Evolutionary conservation across 75 land plant genomes (phyloP).

Genomic region (Cupressus sempervirens): DNA sequence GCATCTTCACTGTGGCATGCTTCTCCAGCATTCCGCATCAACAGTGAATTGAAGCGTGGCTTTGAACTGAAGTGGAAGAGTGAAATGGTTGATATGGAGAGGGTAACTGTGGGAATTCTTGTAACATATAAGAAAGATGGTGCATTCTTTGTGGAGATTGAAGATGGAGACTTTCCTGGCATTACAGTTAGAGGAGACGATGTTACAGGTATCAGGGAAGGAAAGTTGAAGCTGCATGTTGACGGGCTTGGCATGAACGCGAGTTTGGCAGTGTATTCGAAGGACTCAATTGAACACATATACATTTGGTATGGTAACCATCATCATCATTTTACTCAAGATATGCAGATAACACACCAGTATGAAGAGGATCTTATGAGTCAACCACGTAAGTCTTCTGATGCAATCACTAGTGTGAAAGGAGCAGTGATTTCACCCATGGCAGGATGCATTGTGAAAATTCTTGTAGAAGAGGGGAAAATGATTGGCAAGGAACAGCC

Average conservation of each 20-base stretch:
- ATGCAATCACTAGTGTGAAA: conserved; percentile 25
- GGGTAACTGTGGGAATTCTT: conserved; percentile 31
- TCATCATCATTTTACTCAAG: conserved; percentile 72
- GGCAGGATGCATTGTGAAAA: conserved; percentile 92
- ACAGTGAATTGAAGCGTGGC: conserved; percentile 49
- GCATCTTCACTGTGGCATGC: conserved; percentile 55
- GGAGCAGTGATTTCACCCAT: conserved; percentile 86
- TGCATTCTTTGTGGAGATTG: conserved; percentile 43
- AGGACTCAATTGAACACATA: conserved; percentile 66
- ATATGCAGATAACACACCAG: conserved; percentile 22
- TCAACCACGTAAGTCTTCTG: conserved; percentile 15
- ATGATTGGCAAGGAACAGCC: conserved; percentile 78
- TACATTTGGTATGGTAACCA: conserved; percentile 75
- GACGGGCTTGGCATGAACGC: conserved; percentile 37
- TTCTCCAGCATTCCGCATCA: conserved; percentile 72
- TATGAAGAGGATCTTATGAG: conserved; percentile 37
- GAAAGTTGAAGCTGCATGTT: conserved; percentile 41
- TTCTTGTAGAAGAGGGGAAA: conserved; percentile 56
- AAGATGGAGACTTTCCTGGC: conserved; percentile 16
- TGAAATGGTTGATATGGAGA: conserved; percentile 23
- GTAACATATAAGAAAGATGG: conserved; percentile 56
- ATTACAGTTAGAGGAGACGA: conserved; percentile 21
- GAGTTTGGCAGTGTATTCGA: conserved; percentile 43
- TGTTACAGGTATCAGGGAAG: conserved; percentile 18
- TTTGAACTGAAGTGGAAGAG: conserved; percentile 73